Conservation (phyloP, 352 stramenopile genomes). For the Saprolegnia parasitica region DNA sequence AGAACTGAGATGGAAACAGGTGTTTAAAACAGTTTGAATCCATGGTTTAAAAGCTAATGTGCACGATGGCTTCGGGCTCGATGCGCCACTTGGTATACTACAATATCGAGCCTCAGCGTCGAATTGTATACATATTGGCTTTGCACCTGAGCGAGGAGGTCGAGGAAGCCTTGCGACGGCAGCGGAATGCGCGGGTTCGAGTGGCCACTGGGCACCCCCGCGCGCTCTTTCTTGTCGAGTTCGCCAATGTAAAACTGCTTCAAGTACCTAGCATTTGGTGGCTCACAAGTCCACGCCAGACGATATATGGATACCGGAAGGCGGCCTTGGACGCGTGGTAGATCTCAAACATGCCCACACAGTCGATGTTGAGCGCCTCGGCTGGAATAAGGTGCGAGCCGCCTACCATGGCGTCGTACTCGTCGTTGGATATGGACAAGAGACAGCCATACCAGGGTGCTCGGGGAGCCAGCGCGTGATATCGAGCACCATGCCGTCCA, state of each 20-base stretch:
- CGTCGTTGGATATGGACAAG: neutral
- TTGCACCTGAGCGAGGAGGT: constrained; percentile 62
- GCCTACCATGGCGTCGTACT: constrained; percentile 30
- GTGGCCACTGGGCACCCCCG: constrained; percentile 43
- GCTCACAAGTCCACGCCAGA: neutral
- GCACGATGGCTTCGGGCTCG: constrained; percentile 52
- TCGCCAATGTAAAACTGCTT: constrained; percentile 91
- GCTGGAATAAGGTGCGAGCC: constrained; percentile 77
- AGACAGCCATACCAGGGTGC: constrained; percentile 40
- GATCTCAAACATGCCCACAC: constrained; percentile 88
- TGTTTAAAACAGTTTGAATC: too few relatives aligned
- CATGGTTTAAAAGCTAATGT: constrained; percentile 70
- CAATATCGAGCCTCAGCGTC: neutral
- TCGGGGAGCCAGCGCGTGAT: constrained; percentile 86
- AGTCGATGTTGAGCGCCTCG: constrained; percentile 85
- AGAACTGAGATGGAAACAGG: too few relatives aligned
- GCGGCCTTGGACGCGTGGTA: constrained; percentile 89
- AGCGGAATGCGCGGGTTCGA: constrained; percentile 32
- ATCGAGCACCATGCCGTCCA: constrained; percentile 87
- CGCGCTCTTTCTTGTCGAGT: constrained; percentile 56
- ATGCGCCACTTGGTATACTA: constrained; percentile 80
- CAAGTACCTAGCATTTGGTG: constrained; percentile 44
- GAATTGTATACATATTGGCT: neutral
- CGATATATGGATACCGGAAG: constrained; percentile 42
- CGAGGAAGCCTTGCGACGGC: constrained; percentile 62